Evolutionary conservation across 2,329 filamentous ascomycete species (phyloP).

Genomic region (Paraphoma chrysanthemicola): DNA sequence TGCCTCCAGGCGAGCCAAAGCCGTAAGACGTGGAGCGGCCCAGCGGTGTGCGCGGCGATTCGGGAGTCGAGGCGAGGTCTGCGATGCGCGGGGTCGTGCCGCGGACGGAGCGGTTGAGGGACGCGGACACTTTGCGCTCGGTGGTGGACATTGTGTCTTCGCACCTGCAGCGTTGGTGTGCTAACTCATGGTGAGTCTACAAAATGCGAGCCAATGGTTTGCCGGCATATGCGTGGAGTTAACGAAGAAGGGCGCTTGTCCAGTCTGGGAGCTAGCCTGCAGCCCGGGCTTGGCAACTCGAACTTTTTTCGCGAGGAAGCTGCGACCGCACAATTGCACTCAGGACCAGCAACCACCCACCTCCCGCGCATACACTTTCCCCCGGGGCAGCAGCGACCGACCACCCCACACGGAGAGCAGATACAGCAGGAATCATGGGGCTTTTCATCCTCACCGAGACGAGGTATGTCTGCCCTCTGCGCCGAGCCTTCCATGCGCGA

Average conservation of each 20-base stretch:
- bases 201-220: neutral
- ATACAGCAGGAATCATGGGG: conserved; percentile 46
- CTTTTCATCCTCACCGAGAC: conserved; percentile 50
- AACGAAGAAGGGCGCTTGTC: conserved; percentile 4
- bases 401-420: conserved; percentile 4
- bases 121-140: conserved; percentile 43
- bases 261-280: neutral
- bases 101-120: conserved; percentile 36
- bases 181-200: neutral
- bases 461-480: conserved; percentile 26
- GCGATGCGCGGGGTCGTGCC: conserved; percentile 42
- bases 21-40: conserved; percentile 65
- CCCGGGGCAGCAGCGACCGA: conserved; percentile 14
- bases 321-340: conserved; percentile 23
- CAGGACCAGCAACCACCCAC: conserved; percentile 17
- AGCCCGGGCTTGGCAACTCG: conserved; percentile 12
- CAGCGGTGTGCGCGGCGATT: conserved; percentile 53
- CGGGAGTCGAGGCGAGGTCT: conserved; percentile 45
- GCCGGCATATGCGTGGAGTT: neutral
- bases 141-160: conserved; percentile 20
- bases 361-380: conserved; percentile 16
- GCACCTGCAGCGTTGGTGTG: neutral
- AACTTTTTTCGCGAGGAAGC: conserved; percentile 19
- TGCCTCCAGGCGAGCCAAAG: conserved; percentile 64
- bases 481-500: conserved; percentile 6